Percentiles rank a stretch among this genome's conserved stretches.
Conservation (phyloP, 208 protist genomes). For the Crithidia fasciculata region DNA sequence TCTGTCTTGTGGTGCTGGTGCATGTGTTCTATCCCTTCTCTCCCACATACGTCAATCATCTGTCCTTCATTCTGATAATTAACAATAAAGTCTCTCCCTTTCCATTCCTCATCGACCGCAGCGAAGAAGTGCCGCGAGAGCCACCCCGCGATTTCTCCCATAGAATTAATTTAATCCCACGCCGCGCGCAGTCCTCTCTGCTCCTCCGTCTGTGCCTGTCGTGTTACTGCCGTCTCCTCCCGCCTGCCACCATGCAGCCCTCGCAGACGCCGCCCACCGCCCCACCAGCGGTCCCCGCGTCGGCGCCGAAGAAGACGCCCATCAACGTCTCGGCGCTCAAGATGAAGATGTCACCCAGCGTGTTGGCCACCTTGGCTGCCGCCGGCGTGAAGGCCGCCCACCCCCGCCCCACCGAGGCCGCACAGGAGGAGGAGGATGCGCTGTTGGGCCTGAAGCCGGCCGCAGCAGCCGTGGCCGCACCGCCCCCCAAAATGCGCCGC, state of each 20-base stretch:
- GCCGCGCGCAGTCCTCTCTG: too few relatives aligned
- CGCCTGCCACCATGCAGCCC: constrained; percentile 26
- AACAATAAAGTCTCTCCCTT: too few relatives aligned
- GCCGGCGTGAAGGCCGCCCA: constrained; percentile 24
- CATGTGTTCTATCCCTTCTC: too few relatives aligned
- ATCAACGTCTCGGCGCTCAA: constrained; percentile 54
- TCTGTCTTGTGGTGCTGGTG: too few relatives aligned
- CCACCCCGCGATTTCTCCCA: too few relatives aligned
- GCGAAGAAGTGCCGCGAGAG: too few relatives aligned
- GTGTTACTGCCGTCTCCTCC: not conserved
- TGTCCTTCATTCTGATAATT: not conserved
- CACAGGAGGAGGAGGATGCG: constrained; percentile 45
- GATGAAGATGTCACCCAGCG: constrained; percentile 31
- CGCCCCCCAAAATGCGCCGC: constrained; percentile 28
- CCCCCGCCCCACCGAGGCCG: constrained; percentile 30
- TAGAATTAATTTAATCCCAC: too few relatives aligned
- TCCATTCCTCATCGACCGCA: too few relatives aligned
- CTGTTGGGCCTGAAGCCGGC: constrained; percentile 37
- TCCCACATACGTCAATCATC: not conserved
- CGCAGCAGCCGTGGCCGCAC: constrained; percentile 15
- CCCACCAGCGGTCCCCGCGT: constrained; percentile 42
- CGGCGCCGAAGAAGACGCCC: constrained; percentile 74
- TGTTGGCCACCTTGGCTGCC: constrained; percentile 28
- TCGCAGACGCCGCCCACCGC: constrained; percentile 20
- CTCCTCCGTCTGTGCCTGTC: not conserved